Conservation (phyloP, 169 alveolate genomes). For the Cryptosporidium xiaoi region DNA sequence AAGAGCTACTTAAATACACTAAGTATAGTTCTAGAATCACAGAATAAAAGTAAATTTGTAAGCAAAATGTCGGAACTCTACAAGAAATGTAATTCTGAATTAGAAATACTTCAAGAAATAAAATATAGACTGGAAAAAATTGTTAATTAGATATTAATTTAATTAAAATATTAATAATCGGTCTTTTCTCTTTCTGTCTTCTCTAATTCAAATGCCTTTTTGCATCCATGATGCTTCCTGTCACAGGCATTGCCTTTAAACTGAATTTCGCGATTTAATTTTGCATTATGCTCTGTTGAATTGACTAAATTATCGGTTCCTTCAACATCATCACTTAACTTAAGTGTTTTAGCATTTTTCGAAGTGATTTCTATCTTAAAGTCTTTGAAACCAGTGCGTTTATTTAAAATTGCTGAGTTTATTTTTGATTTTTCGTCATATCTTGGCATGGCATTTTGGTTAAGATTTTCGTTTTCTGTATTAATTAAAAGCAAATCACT, state of each 20-base stretch:
- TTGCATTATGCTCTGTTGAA: neutral
- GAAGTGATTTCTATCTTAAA: neutral
- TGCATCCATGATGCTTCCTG: neutral
- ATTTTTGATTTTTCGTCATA: neutral
- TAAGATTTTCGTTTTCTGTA: slow-evolving; percentile 43
- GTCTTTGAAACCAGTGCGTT: slow-evolving; percentile 33
- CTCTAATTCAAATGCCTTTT: neutral
- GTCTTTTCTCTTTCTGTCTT: neutral
- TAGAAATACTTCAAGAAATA: slow-evolving; percentile 30
- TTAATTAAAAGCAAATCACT: slow-evolving; percentile 44
- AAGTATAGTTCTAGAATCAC: neutral
- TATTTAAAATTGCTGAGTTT: slow-evolving; percentile 14
- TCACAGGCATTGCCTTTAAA: neutral
- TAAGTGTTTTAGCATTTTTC: neutral
- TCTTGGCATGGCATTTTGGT: neutral
- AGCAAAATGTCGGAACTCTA: slow-evolving; percentile 13
- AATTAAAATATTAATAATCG: neutral
- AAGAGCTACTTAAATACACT: slow-evolving; percentile 21
- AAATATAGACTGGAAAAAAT: slow-evolving; percentile 24
- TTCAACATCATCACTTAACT: neutral
- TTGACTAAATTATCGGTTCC: neutral
- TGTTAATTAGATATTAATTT: neutral
- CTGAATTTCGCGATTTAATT: neutral
- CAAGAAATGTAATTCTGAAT: slow-evolving; percentile 3
- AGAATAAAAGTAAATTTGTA: slow-evolving; percentile 8